These are phyloP conservation scores for Quercus alba DNA, from an alignment of 306 rosid species.

Conservation along the genomic window DNA sequence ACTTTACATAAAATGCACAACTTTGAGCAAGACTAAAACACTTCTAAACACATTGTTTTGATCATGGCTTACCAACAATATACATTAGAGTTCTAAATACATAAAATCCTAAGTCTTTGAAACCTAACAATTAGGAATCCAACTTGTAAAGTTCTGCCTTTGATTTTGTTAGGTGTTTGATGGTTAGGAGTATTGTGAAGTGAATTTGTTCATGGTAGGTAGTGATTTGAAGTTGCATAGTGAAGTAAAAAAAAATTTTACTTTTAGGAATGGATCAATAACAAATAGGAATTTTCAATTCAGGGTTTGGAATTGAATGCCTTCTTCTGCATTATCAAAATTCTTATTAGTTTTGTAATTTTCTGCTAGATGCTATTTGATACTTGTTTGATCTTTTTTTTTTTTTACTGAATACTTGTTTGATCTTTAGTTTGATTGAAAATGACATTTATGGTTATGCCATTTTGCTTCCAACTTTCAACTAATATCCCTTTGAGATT, in stretches of 20 bases:
- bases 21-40: too few relatives aligned
- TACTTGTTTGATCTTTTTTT: not conserved
- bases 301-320: not conserved
- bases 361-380: not conserved
- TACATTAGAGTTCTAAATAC: too few relatives aligned
- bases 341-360: not conserved
- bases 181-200: constrained; percentile 22
- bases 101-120: too few relatives aligned
- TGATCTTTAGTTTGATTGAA: not conserved
- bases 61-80: too few relatives aligned
- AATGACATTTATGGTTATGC: not conserved
- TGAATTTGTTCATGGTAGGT: constrained; percentile 23
- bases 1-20: too few relatives aligned
- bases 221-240: constrained; percentile 8
- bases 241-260: not conserved
- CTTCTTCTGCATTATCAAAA: not conserved
- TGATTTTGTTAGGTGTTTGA: not conserved
- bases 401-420: too few relatives aligned
- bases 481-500: not conserved
- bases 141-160: constrained; percentile 13
- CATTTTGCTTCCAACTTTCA: not conserved
- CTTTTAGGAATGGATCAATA: constrained; percentile 23
- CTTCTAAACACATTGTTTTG: too few relatives aligned
- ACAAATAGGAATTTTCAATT: constrained; percentile 22
- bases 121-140: too few relatives aligned